Conservation (phyloP, 2,329 filamentous ascomycete genomes). For the Aschersonia sp. region DNA sequence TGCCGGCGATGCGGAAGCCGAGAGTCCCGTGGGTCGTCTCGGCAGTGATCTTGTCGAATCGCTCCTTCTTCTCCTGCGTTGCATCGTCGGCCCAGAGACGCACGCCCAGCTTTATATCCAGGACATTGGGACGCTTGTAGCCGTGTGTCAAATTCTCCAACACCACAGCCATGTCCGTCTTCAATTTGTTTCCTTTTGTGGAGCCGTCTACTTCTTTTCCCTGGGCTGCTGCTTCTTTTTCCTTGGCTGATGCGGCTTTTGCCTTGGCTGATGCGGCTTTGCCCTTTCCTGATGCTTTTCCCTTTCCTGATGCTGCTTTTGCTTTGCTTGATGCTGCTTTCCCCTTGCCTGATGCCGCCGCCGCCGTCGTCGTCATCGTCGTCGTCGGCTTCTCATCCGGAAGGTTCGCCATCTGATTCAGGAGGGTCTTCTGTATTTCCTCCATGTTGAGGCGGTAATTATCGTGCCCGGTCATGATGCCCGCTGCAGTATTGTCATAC, state of each 20-base stretch:
- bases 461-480: too few relatives aligned
- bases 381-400: too few relatives aligned
- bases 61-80: slow-evolving; percentile 39
- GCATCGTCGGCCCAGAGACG: slow-evolving; percentile 73
- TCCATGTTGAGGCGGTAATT: slow-evolving; percentile 11
- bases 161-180: slow-evolving; percentile 68
- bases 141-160: slow-evolving; percentile 72
- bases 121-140: slow-evolving; percentile 73
- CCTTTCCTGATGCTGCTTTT: too few relatives aligned
- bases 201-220: slow-evolving; percentile 27
- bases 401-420: slow-evolving; percentile 14
- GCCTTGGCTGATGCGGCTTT: too few relatives aligned
- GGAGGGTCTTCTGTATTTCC: slow-evolving; percentile 17
- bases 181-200: slow-evolving; percentile 44
- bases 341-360: too few relatives aligned
- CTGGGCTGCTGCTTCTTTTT: too few relatives aligned
- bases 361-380: too few relatives aligned
- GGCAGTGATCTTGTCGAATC: slow-evolving; percentile 43
- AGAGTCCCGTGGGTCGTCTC: slow-evolving; percentile 45
- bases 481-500: too few relatives aligned
- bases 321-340: too few relatives aligned
- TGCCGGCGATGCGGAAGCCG: slow-evolving; percentile 51
- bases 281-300: too few relatives aligned
- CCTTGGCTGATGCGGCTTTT: too few relatives aligned
- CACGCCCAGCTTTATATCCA: slow-evolving; percentile 84